Conservation (phyloP, 257 asterid species). For the Solanum piurae region DNA sequence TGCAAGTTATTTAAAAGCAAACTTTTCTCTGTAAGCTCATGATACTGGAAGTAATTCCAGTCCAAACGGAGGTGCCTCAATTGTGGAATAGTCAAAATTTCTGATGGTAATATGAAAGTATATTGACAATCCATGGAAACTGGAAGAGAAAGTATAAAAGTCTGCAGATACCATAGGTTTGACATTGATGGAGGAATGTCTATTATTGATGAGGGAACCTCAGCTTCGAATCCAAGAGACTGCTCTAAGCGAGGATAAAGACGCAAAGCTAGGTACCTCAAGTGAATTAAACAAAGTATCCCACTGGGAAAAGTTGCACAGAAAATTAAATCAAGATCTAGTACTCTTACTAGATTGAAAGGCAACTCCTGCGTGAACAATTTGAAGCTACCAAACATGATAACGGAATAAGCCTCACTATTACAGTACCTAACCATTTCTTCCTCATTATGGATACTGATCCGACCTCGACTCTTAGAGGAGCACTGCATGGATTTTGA, state of each 20-base stretch:
- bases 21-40: neutral
- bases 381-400: neutral
- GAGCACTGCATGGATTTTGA: neutral
- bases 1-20: neutral
- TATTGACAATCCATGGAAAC: no score
- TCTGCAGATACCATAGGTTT: neutral
- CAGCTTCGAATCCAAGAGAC: no score
- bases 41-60: neutral
- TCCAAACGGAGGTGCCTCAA: slow-evolving; percentile 3
- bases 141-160: neutral
- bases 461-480: neutral
- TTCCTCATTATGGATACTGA: neutral
- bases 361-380: neutral
- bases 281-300: neutral
- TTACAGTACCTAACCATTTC: neutral
- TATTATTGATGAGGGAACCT: neutral
- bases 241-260: neutral
- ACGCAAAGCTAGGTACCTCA: slow-evolving; percentile 1
- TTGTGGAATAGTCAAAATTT: slow-evolving; percentile 7
- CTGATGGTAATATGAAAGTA: neutral
- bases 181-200: neutral
- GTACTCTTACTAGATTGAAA: slow-evolving; percentile 1
- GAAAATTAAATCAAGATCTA: neutral
- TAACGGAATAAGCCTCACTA: neutral
- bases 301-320: neutral